Base-by-base conservation (phyloP, 1,284 basidiomycete genomes). In the Trametes versicolor region DNA sequence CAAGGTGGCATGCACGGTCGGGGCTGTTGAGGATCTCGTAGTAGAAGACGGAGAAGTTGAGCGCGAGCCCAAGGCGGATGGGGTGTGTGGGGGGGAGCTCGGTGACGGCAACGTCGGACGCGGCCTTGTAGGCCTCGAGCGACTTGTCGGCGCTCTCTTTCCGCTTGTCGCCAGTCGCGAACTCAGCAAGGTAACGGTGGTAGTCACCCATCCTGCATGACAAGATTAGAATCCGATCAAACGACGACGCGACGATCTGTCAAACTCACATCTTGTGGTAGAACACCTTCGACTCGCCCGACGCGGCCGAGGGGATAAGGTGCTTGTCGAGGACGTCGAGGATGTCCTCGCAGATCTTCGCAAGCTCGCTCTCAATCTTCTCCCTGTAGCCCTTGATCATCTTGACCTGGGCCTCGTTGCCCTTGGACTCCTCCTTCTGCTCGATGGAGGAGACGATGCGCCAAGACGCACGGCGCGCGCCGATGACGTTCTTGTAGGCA, bases 11-110 rank as follows among this genome's bases (percentile, higher is more conserved):
- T 66, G 97, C 97, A 81, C 96, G 95, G 83, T 99, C 97, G 75
- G 97, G 97, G 79, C 92, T 95, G 91, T 99, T 99, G 82, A 99
- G 92, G 82, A 99, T 99, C 84, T 99, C 98, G 86, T 99, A 99
- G 91, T 99, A 99, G 89, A 99, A 99, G 66, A 99, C 97, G 68
- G 96, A 98, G 90, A 99, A 99, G 91, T 99, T 99, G 78, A 99
- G 88, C 56, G 97, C 98, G 64, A 99, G 94, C 83, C 97, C 97
- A 71, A 99, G 94, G 79, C 97, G 96, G 83, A 99, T 99, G 73
- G 97, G 97, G 87, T 99, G 98, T 74, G 97, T 99, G 32, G 97
- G 98, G 48, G 97, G 96, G 58, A 99, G 92, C 84, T 99, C 97
- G 60, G 94, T 97, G 73, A 97, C 92, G 73, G 97, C 97, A 79